Percentiles rank a stretch among this genome's conserved stretches.
These are phyloP conservation scores for Aspergillus nidulans DNA, from an alignment of 495 filamentous ascomycete genomes.

Conservation along the genomic window DNA sequence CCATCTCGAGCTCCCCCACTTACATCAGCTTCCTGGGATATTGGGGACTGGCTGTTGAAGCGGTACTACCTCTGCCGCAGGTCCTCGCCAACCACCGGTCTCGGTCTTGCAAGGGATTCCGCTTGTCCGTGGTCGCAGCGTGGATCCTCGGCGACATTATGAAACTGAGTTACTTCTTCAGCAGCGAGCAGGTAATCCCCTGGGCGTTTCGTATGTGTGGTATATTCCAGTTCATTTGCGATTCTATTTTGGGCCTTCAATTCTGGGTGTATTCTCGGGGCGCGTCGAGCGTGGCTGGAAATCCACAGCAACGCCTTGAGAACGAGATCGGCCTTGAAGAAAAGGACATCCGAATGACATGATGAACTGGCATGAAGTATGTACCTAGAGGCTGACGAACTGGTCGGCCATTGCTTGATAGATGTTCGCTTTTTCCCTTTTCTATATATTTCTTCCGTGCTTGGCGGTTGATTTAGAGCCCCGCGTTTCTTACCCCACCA, in stretches of 20 bases:
- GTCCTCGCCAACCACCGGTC: slow-evolving; percentile 74
- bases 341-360: slow-evolving; percentile 45
- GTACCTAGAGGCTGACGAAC: background rate
- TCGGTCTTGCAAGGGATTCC: slow-evolving; percentile 83
- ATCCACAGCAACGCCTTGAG: slow-evolving; percentile 18
- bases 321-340: slow-evolving; percentile 29
- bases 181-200: slow-evolving; percentile 64
- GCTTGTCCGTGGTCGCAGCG: slow-evolving; percentile 75
- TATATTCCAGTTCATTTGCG: slow-evolving; percentile 85
- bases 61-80: slow-evolving; percentile 84
- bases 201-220: slow-evolving; percentile 89
- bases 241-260: slow-evolving; percentile 77
- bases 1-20: slow-evolving; percentile 52
- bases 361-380: slow-evolving; percentile 11
- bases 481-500: slow-evolving; percentile 7
- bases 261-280: slow-evolving; percentile 77
- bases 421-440: background rate
- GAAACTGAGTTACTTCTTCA: slow-evolving; percentile 95
- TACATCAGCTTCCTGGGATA: slow-evolving; percentile 75
- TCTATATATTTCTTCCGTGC: background rate
- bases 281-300: slow-evolving; percentile 11
- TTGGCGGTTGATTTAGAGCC: background rate
- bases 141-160: slow-evolving; percentile 91
- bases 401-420: background rate
- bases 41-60: slow-evolving; percentile 83